These are phyloP conservation scores for Eutypella sp. DNA, from an alignment of 2,329 filamentous ascomycete genomes.

Conservation along the genomic window DNA sequence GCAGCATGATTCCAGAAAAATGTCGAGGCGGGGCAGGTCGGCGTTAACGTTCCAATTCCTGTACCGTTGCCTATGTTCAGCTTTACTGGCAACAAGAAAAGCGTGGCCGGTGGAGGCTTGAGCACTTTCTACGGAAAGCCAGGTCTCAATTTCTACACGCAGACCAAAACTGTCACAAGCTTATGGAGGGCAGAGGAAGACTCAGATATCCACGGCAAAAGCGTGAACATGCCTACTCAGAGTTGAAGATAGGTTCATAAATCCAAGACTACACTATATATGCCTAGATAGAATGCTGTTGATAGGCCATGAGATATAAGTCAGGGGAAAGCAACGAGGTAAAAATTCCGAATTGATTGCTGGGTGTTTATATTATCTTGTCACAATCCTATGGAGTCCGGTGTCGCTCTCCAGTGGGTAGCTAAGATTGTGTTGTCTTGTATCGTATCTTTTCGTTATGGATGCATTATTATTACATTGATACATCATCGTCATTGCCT, in stretches of 20 bases:
- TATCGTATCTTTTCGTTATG: neutral
- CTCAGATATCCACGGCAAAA: slow-evolving; percentile 71
- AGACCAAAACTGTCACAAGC: slow-evolving; percentile 94
- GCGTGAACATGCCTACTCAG: slow-evolving; percentile 73
- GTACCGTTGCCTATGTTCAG: slow-evolving; percentile 69
- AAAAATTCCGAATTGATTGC: no score
- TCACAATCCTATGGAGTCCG: no score
- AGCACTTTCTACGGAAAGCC: slow-evolving; percentile 95
- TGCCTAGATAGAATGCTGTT: neutral
- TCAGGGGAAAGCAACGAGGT: neutral
- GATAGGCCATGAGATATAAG: neutral
- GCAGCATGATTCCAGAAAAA: slow-evolving; percentile 73
- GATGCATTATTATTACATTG: neutral
- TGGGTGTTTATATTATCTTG: neutral
- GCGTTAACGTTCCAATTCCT: slow-evolving; percentile 78
- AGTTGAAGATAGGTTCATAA: slow-evolving; percentile 17
- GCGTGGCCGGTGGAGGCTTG: slow-evolving; percentile 82
- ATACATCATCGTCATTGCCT: neutral
- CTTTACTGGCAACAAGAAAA: slow-evolving; percentile 80
- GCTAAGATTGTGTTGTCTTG: neutral
- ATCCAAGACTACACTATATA: neutral
- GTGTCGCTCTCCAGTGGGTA: no score
- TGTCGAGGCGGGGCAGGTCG: slow-evolving; percentile 81
- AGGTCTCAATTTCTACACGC: slow-evolving; percentile 91
- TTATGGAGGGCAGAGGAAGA: slow-evolving; percentile 86